These are phyloP conservation scores for Suillus ampliporus DNA, from an alignment of 768 basidiomycete species.

Conservation along the genomic window DNA sequence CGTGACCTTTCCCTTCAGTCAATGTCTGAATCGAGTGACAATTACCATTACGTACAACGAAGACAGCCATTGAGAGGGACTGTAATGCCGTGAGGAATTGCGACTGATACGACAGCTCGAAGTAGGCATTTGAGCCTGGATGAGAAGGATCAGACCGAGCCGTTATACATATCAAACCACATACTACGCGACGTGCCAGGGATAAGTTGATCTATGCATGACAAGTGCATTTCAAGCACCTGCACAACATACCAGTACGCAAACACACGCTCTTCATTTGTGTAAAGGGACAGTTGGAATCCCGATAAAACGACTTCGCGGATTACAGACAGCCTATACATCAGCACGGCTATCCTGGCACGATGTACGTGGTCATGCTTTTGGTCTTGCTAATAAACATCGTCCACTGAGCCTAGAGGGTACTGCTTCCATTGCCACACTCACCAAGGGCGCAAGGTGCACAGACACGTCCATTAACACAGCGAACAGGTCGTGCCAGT, in stretches of 20 bases:
- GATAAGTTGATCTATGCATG: slow-evolving; percentile 55
- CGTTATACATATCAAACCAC: background rate
- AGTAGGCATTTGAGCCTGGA: slow-evolving; percentile 33
- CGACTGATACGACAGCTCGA: slow-evolving; percentile 56
- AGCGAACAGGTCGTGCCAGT: slow-evolving; percentile 73
- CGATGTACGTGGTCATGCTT: slow-evolving; percentile 42
- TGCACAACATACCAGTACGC: slow-evolving; percentile 77
- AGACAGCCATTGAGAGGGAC: slow-evolving; percentile 57
- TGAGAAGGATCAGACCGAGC: slow-evolving; percentile 9
- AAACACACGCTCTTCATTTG: slow-evolving; percentile 67
- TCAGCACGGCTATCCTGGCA: slow-evolving; percentile 53
- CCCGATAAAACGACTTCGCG: slow-evolving; percentile 77
- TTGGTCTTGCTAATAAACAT: slow-evolving; percentile 17
- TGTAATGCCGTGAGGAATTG: slow-evolving; percentile 63
- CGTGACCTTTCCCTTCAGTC: slow-evolving; percentile 46
- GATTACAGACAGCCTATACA: slow-evolving; percentile 65
- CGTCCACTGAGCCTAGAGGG: background rate
- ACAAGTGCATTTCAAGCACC: slow-evolving; percentile 62
- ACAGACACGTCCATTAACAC: slow-evolving; percentile 35
- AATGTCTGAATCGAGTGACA: background rate
- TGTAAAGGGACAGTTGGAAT: slow-evolving; percentile 78
- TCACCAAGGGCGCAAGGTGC: slow-evolving; percentile 25
- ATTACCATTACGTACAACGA: slow-evolving; percentile 48
- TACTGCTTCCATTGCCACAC: background rate
- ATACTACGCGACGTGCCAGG: slow-evolving; percentile 46